These are phyloP conservation scores for Globisporangium apiculatum DNA, from an alignment of 352 stramenopile genomes.

Conservation along the genomic window DNA sequence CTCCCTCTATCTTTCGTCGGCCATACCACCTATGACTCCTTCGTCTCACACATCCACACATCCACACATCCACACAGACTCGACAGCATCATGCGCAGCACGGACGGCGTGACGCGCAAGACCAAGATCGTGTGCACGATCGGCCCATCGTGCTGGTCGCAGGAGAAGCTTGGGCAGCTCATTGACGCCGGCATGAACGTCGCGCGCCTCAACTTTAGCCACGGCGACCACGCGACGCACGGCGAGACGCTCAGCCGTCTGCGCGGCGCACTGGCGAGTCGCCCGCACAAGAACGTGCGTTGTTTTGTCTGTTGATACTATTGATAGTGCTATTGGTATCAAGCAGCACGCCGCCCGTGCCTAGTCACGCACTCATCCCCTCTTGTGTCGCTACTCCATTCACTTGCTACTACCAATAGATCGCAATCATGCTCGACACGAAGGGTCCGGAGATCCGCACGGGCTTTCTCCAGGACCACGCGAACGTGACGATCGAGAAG, in stretches of 20 bases:
- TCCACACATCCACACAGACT: constrained; percentile 19
- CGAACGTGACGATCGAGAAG: constrained; percentile 60
- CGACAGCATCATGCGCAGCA: constrained; percentile 45
- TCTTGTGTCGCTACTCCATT: not conserved
- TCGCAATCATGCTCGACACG: constrained; percentile 95
- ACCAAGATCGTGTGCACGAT: constrained; percentile 92
- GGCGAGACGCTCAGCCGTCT: constrained; percentile 61
- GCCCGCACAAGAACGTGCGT: constrained; percentile 62
- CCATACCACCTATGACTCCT: not conserved
- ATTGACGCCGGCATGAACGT: constrained; percentile 94
- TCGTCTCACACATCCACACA: no score
- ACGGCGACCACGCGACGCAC: constrained; percentile 93
- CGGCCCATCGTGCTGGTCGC: constrained; percentile 89
- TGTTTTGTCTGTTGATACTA: not conserved
- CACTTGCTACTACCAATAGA: constrained; percentile 6
- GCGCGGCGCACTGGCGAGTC: constrained; percentile 46
- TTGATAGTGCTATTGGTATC: no score
- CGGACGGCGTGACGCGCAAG: constrained; percentile 54
- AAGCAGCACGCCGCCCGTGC: not conserved
- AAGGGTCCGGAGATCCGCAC: constrained; percentile 96
- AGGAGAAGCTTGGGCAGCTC: constrained; percentile 88
- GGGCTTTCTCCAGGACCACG: constrained; percentile 66
- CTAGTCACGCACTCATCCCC: not conserved
- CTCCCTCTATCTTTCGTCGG: not conserved
- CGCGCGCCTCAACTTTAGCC: constrained; percentile 98